A percentile compares a stretch with the other conserved stretches of the same genome.
These are phyloP conservation scores for Kondoa subrosea DNA, from an alignment of 768 basidiomycete species.

Conservation along the genomic window DNA sequence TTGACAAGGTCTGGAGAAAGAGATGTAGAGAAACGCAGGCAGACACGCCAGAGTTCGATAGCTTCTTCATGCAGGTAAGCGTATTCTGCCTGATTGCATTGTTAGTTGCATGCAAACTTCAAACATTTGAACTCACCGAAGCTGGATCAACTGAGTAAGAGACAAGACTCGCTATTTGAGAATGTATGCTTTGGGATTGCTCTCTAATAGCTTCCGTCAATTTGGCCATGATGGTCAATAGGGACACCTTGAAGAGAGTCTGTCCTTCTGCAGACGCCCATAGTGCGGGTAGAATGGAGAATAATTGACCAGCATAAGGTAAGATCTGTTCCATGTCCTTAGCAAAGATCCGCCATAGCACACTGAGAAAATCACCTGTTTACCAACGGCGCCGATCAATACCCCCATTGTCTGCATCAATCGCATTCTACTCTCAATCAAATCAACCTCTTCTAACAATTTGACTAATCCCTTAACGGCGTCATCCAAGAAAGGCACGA, in stretches of 20 bases:
- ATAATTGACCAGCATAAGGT: constrained; percentile 48
- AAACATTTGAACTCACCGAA: constrained; percentile 33
- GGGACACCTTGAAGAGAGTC: constrained; percentile 33
- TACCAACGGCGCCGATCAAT: constrained; percentile 43
- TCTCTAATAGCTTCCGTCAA: constrained; percentile 57
- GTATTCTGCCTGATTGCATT: constrained; percentile 16
- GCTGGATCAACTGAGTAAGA: constrained; percentile 47
- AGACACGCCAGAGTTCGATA: constrained; percentile 53
- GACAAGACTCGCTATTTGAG: constrained; percentile 48
- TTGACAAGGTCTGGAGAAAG: constrained; percentile 40
- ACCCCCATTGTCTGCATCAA: constrained; percentile 53
- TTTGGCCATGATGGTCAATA: constrained; percentile 54
- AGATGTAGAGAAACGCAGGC: constrained; percentile 48
- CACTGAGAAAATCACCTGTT: constrained; percentile 27
- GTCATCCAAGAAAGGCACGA: constrained; percentile 51
- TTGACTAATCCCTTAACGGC: constrained; percentile 50
- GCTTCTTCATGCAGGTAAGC: constrained; percentile 55
- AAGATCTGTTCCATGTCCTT: constrained; percentile 42
- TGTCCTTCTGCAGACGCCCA: constrained; percentile 40
- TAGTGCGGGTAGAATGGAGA: constrained; percentile 48
- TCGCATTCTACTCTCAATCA: constrained; percentile 57
- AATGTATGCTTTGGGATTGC: constrained; percentile 44
- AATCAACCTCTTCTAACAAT: constrained; percentile 55
- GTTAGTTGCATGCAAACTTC: constrained; percentile 18
- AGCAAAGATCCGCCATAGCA: not conserved